Conservation (phyloP, 768 basidiomycete species). For the Mycena galericulata region DNA sequence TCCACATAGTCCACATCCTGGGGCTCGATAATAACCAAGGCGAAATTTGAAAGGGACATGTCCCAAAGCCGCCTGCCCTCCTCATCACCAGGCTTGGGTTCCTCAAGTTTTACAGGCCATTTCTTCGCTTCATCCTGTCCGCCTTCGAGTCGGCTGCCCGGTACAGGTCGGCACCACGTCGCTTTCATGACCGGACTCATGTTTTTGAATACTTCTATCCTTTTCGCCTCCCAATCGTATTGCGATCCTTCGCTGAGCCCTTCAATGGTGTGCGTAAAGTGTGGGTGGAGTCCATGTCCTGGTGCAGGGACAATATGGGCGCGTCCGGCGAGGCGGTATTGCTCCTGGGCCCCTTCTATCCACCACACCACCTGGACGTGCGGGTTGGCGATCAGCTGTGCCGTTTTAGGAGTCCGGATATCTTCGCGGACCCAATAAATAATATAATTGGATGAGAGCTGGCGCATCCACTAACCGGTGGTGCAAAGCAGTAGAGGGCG, state of each 20-base stretch:
- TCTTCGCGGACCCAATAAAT: slow-evolving; percentile 48
- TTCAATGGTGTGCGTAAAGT: slow-evolving; percentile 45
- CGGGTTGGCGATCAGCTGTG: slow-evolving; percentile 62
- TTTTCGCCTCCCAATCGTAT: slow-evolving; percentile 77
- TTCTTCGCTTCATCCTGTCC: slow-evolving; percentile 67
- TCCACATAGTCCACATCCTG: slow-evolving; percentile 76
- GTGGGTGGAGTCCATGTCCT: slow-evolving; percentile 47
- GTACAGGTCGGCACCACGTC: slow-evolving; percentile 75
- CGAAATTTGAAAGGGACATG: slow-evolving; percentile 73
- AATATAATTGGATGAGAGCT: not conserved
- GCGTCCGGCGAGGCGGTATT: slow-evolving; percentile 76
- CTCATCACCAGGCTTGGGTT: slow-evolving; percentile 54
- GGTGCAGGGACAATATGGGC: slow-evolving; percentile 68
- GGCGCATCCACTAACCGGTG: slow-evolving; percentile 49
- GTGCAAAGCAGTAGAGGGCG: slow-evolving; percentile 74
- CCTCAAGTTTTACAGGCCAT: slow-evolving; percentile 71
- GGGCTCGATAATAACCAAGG: slow-evolving; percentile 79
- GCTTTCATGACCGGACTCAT: slow-evolving; percentile 77
- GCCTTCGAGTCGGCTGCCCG: slow-evolving; percentile 65
- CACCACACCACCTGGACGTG: slow-evolving; percentile 81
- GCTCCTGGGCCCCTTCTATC: slow-evolving; percentile 73
- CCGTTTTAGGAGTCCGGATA: slow-evolving; percentile 75
- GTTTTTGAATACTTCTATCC: slow-evolving; percentile 67
- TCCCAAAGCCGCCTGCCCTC: slow-evolving; percentile 61
- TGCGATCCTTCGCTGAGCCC: slow-evolving; percentile 49